Evolutionary conservation across 202 grass and related monocot species (phyloP), one percentile per base, ranked within the genome.

Genomic region (Setaria viridis): DNA sequence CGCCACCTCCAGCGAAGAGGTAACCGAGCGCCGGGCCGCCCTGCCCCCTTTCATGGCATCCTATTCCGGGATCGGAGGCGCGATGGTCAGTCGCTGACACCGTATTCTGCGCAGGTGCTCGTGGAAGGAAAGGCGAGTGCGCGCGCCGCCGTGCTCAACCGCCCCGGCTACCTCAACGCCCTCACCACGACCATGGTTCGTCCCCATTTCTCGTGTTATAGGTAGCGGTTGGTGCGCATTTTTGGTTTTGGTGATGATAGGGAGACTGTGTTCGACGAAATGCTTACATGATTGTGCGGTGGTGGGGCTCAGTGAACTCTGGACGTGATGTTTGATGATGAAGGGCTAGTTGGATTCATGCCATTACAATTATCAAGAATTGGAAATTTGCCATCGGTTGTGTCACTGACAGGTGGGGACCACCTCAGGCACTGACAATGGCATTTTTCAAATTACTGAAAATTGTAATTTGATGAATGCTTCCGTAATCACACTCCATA

Each of bases 81-180:
- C 29, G 77, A 41, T 50, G 11, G 43, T 71, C 63, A 21, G 20
- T 72, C 3, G 12, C 76, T 72, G 45, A 80, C 50, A 6, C 32
- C 54, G 51, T 77, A 1, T 39, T 47, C 3, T 41, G 43, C 8
- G 64, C 80, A 96, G 96, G 90, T 99, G 9, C 84, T 93, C 29
- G 93, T 99, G 49, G 97, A 96, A 89, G 92, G 94, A 54, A 96
- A 94, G 71, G 90, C 92, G 14, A 85, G n/a, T 66, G 82, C 93
- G 66, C 91, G 97, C 50, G 67, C 86, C 20, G 82, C 97, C 43
- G 91, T 99, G 47, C 97, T 99, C 64, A 99, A 99, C 71, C 88
- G 97, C 33, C 92, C 93, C 0, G 75, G 72, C 74, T 77, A 90
- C 82, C 90, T 99, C 85, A 96, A 96, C 77, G 82, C 92, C 54